Evolutionary conservation across 306 rosid species (phyloP), one percentile per base, ranked within the genome.

Genomic region (Prunus kanzakura): DNA sequence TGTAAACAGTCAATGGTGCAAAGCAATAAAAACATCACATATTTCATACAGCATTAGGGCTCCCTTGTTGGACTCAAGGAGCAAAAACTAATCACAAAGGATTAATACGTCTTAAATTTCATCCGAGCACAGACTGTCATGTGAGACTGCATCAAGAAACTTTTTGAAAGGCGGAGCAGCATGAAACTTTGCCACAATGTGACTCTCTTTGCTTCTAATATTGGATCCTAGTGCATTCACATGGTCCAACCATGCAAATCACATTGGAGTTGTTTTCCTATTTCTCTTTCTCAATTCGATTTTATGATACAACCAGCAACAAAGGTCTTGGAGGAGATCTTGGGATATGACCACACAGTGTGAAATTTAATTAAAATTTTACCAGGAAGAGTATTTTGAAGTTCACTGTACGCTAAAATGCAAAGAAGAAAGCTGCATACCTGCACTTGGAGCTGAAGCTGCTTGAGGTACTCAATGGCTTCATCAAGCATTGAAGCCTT

Each of bases 391-490:
- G 46, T 9, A 9, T 25, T 38, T 64, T 64, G 23, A 64, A 35
- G 15, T 72, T 55, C 78, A 49, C 1, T 2, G 19, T 2, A 79
- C 25, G 20, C 49, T 15, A 58, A 43, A 23, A 66, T 25, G 41
- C 16, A 23, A 47, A 8, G 30, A 46, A 11, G 3, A 66, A 43
- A 22, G 30, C 62, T 52, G 61, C 81, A 46, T 20, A 90, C 97
- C 96, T 95, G 98, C 67, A 95, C 96, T 88, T 95, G 98, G 74
- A 95, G 98, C 87, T 92, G 96, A 88, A 95, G 98, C 85, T 95
- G 98, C 86, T 92, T 95, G 47, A 95, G 93, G 81, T 95, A 95
- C 82, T 95, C 98, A 69, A 95, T 95, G 75, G 97, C 97, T 83
- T 95, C 98, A 79, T 95, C 98, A 51, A 95, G 89, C 97, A 95